Evolutionary conservation across 176 grass and related monocot species (phyloP).

Genomic region (Oryza meyeriana): DNA sequence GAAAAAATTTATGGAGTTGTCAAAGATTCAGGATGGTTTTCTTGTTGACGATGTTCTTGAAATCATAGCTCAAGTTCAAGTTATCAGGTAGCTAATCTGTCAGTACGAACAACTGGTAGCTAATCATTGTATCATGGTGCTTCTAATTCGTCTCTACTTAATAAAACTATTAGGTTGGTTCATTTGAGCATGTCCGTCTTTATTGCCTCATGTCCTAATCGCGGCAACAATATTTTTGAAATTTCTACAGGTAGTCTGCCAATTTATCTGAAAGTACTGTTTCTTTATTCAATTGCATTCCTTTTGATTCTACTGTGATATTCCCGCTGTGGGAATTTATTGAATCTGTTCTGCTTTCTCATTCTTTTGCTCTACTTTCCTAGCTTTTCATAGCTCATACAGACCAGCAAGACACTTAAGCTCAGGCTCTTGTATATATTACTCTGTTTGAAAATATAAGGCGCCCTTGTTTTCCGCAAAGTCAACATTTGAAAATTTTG

Average conservation of each 20-base stretch:
- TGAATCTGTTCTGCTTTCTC: neutral
- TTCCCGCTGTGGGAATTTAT: neutral
- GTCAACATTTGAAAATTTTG: too few species aligned
- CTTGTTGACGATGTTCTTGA: slow-evolving; percentile 80
- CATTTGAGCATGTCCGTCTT: neutral
- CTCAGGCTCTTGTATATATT: slow-evolving; percentile 12
- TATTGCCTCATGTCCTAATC: neutral
- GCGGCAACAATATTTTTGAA: neutral
- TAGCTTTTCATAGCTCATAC: neutral
- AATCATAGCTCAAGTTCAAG: slow-evolving; percentile 99
- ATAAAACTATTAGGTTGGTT: neutral
- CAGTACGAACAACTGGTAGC: slow-evolving; percentile 6
- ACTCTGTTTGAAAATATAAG: too few species aligned
- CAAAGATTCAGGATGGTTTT: slow-evolving; percentile 95
- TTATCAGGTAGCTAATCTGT: slow-evolving; percentile 78
- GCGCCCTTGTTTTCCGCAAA: too few species aligned
- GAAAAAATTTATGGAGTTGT: slow-evolving; percentile 99
- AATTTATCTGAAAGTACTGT: slow-evolving; percentile 12
- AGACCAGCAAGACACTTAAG: neutral
- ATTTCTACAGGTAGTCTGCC: neutral
- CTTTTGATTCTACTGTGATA: slow-evolving; percentile 4
- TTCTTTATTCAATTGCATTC: slow-evolving; percentile 19
- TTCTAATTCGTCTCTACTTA: slow-evolving; percentile 18
- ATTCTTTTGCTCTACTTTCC: slow-evolving; percentile 4
- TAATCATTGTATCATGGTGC: slow-evolving; percentile 16